Percentiles rank a stretch among this genome's conserved stretches.
Evolutionary conservation across 2,329 filamentous ascomycete species (phyloP).

Genomic region (Biscogniauxia mediterranea): DNA sequence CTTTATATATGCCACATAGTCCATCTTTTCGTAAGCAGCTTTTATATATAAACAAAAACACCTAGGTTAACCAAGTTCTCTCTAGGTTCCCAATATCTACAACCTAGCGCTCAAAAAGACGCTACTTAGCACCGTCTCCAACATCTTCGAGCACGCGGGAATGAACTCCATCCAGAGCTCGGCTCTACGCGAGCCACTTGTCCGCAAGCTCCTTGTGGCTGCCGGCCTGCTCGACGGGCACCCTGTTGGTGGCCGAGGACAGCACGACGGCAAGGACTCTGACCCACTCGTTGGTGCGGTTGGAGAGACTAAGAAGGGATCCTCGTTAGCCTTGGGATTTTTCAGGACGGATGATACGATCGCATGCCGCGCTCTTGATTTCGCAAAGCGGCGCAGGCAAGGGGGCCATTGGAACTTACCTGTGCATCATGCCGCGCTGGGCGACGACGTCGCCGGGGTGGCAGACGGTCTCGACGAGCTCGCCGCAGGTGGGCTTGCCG

Average conservation of each 20-base stretch:
- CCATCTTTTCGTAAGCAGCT: too few species aligned
- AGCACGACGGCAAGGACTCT: background rate
- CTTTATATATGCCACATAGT: too few species aligned
- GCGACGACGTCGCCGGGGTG: background rate
- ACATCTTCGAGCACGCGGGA: too few species aligned
- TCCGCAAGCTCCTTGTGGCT: slow-evolving; percentile 4
- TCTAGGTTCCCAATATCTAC: too few species aligned
- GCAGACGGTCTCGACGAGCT: background rate
- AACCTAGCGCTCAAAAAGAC: too few species aligned
- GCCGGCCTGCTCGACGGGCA: background rate
- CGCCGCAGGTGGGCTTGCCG: background rate
- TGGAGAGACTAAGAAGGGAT: background rate
- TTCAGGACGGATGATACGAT: too few species aligned
- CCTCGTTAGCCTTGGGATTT: too few species aligned
- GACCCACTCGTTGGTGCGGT: background rate
- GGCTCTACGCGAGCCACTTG: slow-evolving; percentile 4
- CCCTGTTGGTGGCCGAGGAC: background rate
- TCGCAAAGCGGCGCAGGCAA: background rate
- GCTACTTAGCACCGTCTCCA: too few species aligned
- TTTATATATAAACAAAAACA: too few species aligned
- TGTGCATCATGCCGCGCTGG: background rate
- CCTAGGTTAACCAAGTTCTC: too few species aligned
- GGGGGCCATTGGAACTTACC: background rate
- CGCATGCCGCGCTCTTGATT: too few species aligned
- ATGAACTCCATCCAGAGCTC: background rate